phyloP scores from a whole-genome alignment of 768 basidiomycete genomes.

The Rhodosporidiobolus sp. region DNA sequence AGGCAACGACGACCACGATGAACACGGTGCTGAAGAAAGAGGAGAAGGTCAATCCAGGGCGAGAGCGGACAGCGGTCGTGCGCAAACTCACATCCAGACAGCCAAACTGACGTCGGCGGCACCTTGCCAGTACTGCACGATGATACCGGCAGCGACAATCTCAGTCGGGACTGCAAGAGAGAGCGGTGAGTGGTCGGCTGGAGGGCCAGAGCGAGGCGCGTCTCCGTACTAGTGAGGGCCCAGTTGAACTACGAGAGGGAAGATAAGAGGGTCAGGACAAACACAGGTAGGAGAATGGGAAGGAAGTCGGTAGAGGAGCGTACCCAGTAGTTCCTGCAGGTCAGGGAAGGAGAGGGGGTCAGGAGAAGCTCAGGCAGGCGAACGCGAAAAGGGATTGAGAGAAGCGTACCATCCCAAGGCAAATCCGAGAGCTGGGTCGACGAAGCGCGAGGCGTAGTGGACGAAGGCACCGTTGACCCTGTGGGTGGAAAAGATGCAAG shows the following conservation, averaged over 20 bases:
- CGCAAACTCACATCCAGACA: constrained; percentile 35
- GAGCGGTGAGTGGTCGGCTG: not conserved
- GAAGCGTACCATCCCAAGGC: constrained; percentile 12
- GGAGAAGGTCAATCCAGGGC: not conserved
- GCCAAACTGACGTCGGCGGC: constrained; percentile 24
- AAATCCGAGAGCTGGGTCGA: constrained; percentile 50
- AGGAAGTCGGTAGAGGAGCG: not conserved
- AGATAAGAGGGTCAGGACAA: constrained; percentile 44
- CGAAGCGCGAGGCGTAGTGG: constrained; percentile 53
- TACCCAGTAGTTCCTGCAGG: not conserved
- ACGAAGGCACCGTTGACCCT: constrained; percentile 51
- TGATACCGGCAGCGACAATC: constrained; percentile 36
- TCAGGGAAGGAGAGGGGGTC: too few relatives aligned
- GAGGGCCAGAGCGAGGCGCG: not conserved
- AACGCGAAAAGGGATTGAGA: too few relatives aligned
- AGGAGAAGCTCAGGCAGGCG: too few relatives aligned
- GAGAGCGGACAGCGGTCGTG: not conserved
- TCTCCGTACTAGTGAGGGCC: constrained; percentile 35
- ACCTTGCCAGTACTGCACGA: constrained; percentile 38
- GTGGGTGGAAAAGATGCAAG: too few relatives aligned
- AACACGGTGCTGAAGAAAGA: constrained; percentile 19
- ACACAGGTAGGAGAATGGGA: constrained; percentile 32
- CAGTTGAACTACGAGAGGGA: constrained; percentile 38
- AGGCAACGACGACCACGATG: constrained; percentile 24
- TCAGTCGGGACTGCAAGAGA: not conserved